These are phyloP conservation scores for Hapsidospora chrysogenum DNA, from an alignment of 495 filamentous ascomycete genomes.

Conservation along the genomic window DNA sequence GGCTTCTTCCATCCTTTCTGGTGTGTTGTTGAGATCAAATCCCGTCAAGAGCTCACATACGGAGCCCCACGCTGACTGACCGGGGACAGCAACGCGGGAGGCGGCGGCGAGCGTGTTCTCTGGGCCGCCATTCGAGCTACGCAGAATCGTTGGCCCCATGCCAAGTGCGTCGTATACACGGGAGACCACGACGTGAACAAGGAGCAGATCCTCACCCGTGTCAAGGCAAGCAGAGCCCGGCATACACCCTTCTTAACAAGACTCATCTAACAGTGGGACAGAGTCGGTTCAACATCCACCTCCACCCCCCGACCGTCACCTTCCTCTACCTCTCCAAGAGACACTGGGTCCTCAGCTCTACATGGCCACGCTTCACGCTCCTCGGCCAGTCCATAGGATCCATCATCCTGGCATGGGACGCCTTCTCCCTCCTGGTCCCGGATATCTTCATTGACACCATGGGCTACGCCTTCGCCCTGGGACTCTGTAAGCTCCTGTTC, in stretches of 20 bases:
- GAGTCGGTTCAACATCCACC: constrained; percentile 80
- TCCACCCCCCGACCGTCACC: constrained; percentile 66
- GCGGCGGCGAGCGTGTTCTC: constrained; percentile 87
- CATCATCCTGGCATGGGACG: constrained; percentile 72
- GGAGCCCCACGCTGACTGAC: constrained; percentile 2
- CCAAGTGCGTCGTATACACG: constrained; percentile 82
- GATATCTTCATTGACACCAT: constrained; percentile 96
- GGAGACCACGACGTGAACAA: constrained; percentile 84
- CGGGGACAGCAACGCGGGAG: constrained; percentile 81
- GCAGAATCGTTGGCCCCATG: constrained; percentile 75
- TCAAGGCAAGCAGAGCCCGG: constrained; percentile 46
- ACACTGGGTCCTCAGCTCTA: constrained; percentile 64
- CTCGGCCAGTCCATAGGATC: constrained; percentile 83
- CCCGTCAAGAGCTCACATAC: too few relatives aligned
- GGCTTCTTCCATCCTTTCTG: constrained; percentile 98
- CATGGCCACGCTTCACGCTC: constrained; percentile 88
- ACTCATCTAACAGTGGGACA: constrained; percentile 13
- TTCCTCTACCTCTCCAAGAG: constrained; percentile 84
- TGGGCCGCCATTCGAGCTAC: constrained; percentile 92
- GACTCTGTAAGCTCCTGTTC: constrained; percentile 70
- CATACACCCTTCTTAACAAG: not conserved
- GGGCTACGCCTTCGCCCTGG: constrained; percentile 88
- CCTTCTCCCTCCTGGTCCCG: constrained; percentile 79
- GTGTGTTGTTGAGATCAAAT: too few relatives aligned
- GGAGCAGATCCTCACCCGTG: constrained; percentile 55